Base-by-base conservation (phyloP, 768 basidiomycete genomes). In the Piloderma croceum region DNA sequence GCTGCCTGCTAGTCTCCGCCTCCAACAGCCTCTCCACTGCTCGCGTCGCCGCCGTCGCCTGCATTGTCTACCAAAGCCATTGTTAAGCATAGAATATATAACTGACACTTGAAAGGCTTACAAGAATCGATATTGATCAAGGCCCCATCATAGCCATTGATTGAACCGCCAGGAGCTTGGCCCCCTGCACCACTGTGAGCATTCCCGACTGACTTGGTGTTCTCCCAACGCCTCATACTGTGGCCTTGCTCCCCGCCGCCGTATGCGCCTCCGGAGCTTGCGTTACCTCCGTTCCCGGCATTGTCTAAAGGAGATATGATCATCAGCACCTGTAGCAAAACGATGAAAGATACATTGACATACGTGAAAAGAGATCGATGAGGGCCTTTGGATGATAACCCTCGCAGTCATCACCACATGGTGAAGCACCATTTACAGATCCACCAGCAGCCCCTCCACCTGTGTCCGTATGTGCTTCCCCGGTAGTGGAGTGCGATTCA, bases 361-460 rank as follows among this genome's bases (percentile, higher is more conserved):
- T 34, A 54, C 47, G 44, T 18, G 54, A 49, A 22, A 12, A 36
- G 15, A 43, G 5, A 31, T 44, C 35, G 27, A 44, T 9, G 42
- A 43, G 1, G 20, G 7, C 13, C 13, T 9, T 23, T 7, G 21
- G 23, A 42, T 6, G n/a, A 12, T 24, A 43, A 31, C 11, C 7
- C 41, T 22, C n/a, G 11, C 46, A 7, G 7, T 41, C 20, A 7
- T 7, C 4, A 22, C n/a, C 21, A 21, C 18, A 25, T 17, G 34
- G 17, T 27, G 32, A 18, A n/a, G n/a, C n/a, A 21, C 23, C 15
- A 13, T 49, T 43, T 18, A 64, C 60, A 4, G 56, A 52, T 4
- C 70, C 72, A 15, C 69, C 71, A 6, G 44, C 21, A 17, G 63
- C 58, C 12, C 51, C 37, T 18, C 66, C 64, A 13, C 63, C 67